Evolutionary conservation across 441 rosid species (phyloP), one percentile per base, ranked within the genome.

Genomic region (Manihot esculenta): DNA sequence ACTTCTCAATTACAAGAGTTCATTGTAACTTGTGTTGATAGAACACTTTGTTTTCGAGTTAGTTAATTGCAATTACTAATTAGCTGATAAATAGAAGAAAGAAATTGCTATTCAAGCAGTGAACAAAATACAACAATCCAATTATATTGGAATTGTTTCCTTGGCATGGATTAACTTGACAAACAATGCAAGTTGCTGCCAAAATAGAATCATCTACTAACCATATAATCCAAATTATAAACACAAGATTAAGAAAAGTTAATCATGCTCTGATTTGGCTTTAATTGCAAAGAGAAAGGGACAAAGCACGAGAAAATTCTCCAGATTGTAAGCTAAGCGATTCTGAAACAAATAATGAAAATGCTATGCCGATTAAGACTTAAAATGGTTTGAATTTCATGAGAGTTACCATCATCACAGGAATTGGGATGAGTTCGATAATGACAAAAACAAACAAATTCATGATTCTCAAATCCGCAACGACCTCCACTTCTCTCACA

Each of bases 401-500:
- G 14, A 21, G n/a, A 51, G 20, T 82, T 85, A 92, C 94, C 92
- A 24, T 68, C 69, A 35, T 13, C 35, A 74, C 84, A 86, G 64
- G 72, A 69, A 35, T 51, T 69, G 9, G 24, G 24, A 48, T 60
- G 79, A 72, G 77, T 59, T 50, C 80, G 74, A 60, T 84, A 78
- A 41, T 35, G 61, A 74, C 92, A 88, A 64, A 83, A 84, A 55
- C 92, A 93, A 35, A 83, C 72, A 7, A 80, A 82, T 69, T 79
- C 78, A 21, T 65, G 41, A 18, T 83, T 56, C 47, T 65, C 56
- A 57, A 68, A 78, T 27, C 93, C 87, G 64, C 97, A 86, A 17
- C 83, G 60, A 9, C 91, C 96, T 0, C 88, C 88, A 44, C 91
- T 85, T 44, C 12, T 62, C 23, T 60, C 55, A 73, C 88, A 82